These are phyloP conservation scores for Anastatica hierochuntica DNA, from an alignment of 345 rosid genomes.

Conservation along the genomic window DNA sequence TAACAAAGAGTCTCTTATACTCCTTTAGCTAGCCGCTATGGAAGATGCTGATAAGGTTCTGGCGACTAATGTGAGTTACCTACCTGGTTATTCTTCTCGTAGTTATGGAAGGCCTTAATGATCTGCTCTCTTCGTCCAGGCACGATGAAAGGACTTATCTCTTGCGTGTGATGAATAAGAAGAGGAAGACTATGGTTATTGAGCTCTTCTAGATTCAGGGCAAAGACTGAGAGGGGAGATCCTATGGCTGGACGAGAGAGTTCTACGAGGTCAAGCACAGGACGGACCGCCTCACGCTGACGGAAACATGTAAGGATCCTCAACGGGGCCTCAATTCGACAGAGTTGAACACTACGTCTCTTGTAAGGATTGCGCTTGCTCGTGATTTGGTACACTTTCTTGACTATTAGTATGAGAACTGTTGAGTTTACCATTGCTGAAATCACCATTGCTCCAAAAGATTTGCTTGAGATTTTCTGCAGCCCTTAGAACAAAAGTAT, in stretches of 20 bases:
- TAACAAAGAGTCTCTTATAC: no score
- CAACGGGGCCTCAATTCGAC: slow-evolving; percentile 15
- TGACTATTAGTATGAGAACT: slow-evolving; percentile 13
- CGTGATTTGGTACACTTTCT: slow-evolving; percentile 23
- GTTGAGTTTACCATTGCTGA: slow-evolving; percentile 19
- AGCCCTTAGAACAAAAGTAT: slow-evolving; percentile 6
- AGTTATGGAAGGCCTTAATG: slow-evolving; percentile 25
- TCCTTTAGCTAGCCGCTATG: no score
- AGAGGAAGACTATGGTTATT: slow-evolving; percentile 13
- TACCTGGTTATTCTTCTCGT: slow-evolving; percentile 9
- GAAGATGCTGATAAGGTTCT: no score
- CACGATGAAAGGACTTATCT: slow-evolving; percentile 14
- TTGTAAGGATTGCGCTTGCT: slow-evolving; percentile 35
- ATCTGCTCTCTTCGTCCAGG: slow-evolving; percentile 22
- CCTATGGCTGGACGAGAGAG: slow-evolving; percentile 27
- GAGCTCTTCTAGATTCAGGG: slow-evolving; percentile 31
- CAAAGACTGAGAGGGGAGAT: slow-evolving; percentile 24
- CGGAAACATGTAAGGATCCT: slow-evolving; percentile 35
- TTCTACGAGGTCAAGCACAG: slow-evolving; percentile 27
- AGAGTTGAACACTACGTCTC: slow-evolving; percentile 27
- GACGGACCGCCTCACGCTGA: slow-evolving; percentile 22
- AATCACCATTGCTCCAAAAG: slow-evolving; percentile 23
- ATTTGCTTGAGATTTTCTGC: slow-evolving; percentile 23
- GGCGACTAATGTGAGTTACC: no score
- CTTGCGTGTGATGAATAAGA: slow-evolving; percentile 9